Conservation (phyloP, 306 rosid species). For the Boehmeria nivea region DNA sequence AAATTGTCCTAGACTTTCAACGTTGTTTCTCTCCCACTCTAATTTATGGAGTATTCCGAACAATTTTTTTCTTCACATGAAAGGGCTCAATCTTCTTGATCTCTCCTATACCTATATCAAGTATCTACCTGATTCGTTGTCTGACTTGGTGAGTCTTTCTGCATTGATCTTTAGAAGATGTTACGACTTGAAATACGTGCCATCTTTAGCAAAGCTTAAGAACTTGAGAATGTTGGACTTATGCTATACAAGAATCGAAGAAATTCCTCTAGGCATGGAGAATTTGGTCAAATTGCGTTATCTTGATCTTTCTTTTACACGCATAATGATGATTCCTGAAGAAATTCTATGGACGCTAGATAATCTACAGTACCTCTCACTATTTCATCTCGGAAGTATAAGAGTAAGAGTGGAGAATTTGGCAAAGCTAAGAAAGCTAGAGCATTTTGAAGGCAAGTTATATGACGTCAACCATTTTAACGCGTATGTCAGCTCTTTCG, state of each 20-base stretch:
- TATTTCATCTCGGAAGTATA: no score
- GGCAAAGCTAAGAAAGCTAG: no score
- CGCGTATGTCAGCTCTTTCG: no score
- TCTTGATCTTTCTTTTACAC: no score
- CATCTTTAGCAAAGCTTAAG: slow-evolving; percentile 10
- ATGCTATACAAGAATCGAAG: not conserved
- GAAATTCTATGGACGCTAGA: no score
- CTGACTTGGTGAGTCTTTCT: slow-evolving; percentile 10
- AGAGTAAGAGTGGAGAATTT: no score
- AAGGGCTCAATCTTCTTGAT: slow-evolving; percentile 13
- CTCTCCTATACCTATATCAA: slow-evolving; percentile 4
- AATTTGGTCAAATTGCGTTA: slow-evolving; percentile 5
- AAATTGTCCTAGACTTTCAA: slow-evolving; percentile 13
- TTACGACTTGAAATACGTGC: not conserved
- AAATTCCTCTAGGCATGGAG: slow-evolving; percentile 12
- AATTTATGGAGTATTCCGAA: not conserved
- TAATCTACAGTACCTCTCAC: no score
- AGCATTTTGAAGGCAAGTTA: no score
- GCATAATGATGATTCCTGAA: no score
- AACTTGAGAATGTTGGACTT: slow-evolving; percentile 13
- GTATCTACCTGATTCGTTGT: not conserved
- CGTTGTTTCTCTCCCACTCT: not conserved
- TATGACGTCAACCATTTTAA: no score
- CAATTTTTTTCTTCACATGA: slow-evolving; percentile 10
- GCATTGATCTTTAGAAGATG: slow-evolving; percentile 8